Evolutionary conservation across 2,329 filamentous ascomycete genomes (phyloP).

Genomic region (Microthyrium microscopicum): DNA sequence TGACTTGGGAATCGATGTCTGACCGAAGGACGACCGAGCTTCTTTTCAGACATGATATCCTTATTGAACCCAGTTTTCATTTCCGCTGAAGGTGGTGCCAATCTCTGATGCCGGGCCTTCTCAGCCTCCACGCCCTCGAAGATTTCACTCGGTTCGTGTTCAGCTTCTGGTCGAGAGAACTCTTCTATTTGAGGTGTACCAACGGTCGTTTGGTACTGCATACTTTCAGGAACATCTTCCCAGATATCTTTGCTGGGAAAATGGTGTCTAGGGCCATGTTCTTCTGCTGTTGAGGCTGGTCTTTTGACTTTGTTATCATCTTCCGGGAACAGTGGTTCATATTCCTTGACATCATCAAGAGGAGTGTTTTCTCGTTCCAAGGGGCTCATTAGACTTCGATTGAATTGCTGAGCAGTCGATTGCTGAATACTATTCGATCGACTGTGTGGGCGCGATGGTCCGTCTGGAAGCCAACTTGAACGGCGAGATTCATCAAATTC

Average conservation of each 20-base stretch:
- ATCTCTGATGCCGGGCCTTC: constrained; percentile 29
- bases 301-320: constrained; percentile 42
- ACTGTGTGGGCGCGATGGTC: constrained; percentile 13
- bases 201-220: constrained; percentile 62
- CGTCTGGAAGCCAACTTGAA: constrained; percentile 36
- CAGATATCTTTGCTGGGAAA: constrained; percentile 95
- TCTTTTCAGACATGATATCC: constrained; percentile 33
- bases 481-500: constrained; percentile 46
- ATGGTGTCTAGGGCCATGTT: constrained; percentile 27
- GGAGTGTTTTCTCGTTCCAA: constrained; percentile 46
- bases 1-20: constrained; percentile 71
- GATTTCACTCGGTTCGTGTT: constrained; percentile 13
- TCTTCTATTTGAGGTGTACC: constrained; percentile 56
- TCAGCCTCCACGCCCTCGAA: constrained; percentile 34
- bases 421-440: constrained; percentile 6
- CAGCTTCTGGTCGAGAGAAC: constrained; percentile 27
- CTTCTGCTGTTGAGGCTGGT: background rate
- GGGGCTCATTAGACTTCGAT: constrained; percentile 37
- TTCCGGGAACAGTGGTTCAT: constrained; percentile 81
- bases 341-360: constrained; percentile 78
- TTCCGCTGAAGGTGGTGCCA: constrained; percentile 26
- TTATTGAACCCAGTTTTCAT: constrained; percentile 43
- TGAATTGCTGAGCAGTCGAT: constrained; percentile 13
- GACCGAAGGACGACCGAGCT: constrained; percentile 33
- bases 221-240: constrained; percentile 86